Evolutionary conservation across 805 yeast genomes (phyloP), one percentile per base, ranked within the genome.

Genomic region (Wickerhamiella slavikovae): DNA sequence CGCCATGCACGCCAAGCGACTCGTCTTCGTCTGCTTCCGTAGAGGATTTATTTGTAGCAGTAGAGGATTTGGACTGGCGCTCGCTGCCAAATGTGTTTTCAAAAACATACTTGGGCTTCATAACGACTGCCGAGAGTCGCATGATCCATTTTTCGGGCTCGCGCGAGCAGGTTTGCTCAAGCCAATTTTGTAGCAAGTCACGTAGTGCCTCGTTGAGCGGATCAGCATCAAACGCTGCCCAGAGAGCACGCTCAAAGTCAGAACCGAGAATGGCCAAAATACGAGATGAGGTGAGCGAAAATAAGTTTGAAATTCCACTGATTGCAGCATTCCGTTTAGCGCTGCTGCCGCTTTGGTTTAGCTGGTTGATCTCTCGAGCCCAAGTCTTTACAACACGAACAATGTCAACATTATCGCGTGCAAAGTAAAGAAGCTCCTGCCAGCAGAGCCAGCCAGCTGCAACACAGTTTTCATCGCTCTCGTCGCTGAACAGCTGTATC

Each of bases 141-240:
- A 54, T 45, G 33, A 76, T 65, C 89, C 89, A 76, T 27, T 47
- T 47, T 9, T 35, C 30, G 16, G 62, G 50, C 10, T 57, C 61
- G 11, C 54, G 37, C 18, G 53, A 57, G 4, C 46, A 52, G 2
- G 64, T 60, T 15, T 65, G 58, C 12, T 64, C 67, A 26, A 76
- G 47, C 85, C 89, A 77, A 12, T 66, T 60, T 11, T 43, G 47
- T 9, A 77, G 55, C 28, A 74, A 52, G 3, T 51, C 47, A 17
- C 55, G 45, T 13, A 74, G 44, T 5, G 57, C 59, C 1, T 37
- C 38, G 25, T 68, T 64, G 2, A 48, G 35, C 3, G 70, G 66
- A 10, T 50, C 47, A 9, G 44, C 52, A 51, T 60, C 69, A 37
- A 55, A 61, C 21, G 58, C 66, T 6, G 68, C 54, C 89, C 89